Percentiles rank a stretch among this genome's conserved stretches.
These are phyloP conservation scores for Blastocystis sp. DNA, from an alignment of 352 stramenopile genomes.

Conservation along the genomic window DNA sequence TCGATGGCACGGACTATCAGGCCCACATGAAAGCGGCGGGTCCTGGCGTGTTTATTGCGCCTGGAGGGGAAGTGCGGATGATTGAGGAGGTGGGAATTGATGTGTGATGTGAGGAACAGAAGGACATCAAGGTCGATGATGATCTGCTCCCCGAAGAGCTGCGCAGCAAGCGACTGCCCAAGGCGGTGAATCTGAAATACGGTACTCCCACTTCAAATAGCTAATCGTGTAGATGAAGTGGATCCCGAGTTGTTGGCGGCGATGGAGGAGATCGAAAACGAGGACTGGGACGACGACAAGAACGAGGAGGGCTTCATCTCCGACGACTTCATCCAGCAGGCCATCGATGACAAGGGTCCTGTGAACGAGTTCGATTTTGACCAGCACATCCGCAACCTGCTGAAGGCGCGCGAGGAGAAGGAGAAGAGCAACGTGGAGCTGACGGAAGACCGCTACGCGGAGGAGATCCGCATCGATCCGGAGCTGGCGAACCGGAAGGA, in stretches of 20 bases:
- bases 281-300: constrained; percentile 34
- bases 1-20: constrained; percentile 54
- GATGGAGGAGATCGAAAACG: constrained; percentile 49
- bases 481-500: background rate
- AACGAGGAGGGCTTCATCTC: background rate
- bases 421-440: constrained; percentile 28
- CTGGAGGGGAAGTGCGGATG: constrained; percentile 20
- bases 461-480: constrained; percentile 36
- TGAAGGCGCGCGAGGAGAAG: constrained; percentile 29
- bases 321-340: constrained; percentile 53
- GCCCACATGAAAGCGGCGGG: constrained; percentile 50
- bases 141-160: constrained; percentile 28
- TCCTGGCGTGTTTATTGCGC: constrained; percentile 51
- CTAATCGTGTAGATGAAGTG: constrained; percentile 26
- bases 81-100: constrained; percentile 12
- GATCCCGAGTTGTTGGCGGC: constrained; percentile 48
- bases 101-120: background rate
- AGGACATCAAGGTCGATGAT: constrained; percentile 22
- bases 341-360: constrained; percentile 39
- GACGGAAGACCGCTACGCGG: constrained; percentile 58
- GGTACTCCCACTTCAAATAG: background rate
- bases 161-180: constrained; percentile 40
- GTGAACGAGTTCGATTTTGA: constrained; percentile 48
- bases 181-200: constrained; percentile 65
- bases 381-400: constrained; percentile 58